These are phyloP conservation scores for Pythium diclinum DNA, from an alignment of 352 stramenopile genomes.

Conservation along the genomic window DNA sequence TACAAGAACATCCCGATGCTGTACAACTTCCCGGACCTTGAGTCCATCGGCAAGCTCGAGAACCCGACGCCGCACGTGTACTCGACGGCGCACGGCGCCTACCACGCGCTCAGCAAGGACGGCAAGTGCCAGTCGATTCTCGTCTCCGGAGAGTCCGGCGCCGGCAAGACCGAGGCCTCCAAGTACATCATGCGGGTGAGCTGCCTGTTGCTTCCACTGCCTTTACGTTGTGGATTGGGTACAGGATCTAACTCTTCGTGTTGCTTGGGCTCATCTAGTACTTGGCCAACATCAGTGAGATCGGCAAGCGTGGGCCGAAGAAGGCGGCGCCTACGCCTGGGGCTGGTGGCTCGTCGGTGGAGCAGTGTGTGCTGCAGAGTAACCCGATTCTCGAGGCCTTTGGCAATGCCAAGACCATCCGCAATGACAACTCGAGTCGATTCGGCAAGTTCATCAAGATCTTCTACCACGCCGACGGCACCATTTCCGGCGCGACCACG, in stretches of 20 bases:
- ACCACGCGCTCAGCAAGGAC: conserved; percentile 73
- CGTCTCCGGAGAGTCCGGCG: conserved; percentile 83
- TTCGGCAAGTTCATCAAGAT: conserved; percentile 98
- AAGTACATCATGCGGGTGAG: conserved; percentile 90
- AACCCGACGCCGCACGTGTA: conserved; percentile 87
- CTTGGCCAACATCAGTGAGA: conserved; percentile 88
- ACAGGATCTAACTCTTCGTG: not conserved
- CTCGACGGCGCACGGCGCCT: conserved; percentile 78
- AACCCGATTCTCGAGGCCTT: conserved; percentile 92
- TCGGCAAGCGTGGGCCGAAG: conserved; percentile 75
- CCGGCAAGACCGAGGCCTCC: conserved; percentile 87
- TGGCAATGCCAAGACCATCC: conserved; percentile 92
- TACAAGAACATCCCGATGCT: conserved; percentile 94
- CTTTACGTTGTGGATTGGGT: not conserved
- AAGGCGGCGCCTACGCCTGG: conserved; percentile 48
- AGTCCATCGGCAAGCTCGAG: conserved; percentile 82
- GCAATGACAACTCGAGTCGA: conserved; percentile 95
- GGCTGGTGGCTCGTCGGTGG: conserved; percentile 60
- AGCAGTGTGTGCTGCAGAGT: conserved; percentile 91
- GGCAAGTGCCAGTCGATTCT: conserved; percentile 86
- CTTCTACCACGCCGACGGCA: conserved; percentile 89
- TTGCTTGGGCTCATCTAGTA: conserved; percentile 51
- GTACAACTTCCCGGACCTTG: conserved; percentile 89
- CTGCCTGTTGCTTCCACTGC: not conserved
- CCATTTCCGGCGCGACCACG: conserved; percentile 90